phyloP scores from a whole-genome alignment of 1,284 basidiomycete species.

The Ceratobasidium theobromae region DNA sequence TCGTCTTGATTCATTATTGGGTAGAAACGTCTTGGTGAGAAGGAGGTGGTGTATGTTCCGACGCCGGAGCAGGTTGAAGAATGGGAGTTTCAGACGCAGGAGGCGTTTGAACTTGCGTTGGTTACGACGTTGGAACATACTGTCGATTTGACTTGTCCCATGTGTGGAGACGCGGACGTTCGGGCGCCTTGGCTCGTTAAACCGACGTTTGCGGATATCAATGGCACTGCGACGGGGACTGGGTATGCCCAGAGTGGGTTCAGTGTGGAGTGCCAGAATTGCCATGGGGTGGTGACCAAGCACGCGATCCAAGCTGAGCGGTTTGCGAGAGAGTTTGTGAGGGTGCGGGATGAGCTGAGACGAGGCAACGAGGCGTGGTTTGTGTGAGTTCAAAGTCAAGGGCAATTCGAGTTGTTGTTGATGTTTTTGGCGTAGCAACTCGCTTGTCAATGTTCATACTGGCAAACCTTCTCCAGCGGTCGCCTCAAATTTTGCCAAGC shows the following conservation, averaged over 20 bases:
- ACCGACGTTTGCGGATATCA: conserved; percentile 6
- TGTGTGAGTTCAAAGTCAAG: conserved; percentile 12
- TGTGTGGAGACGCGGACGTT: conserved; percentile 17
- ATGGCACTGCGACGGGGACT: background rate
- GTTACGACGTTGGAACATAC: conserved; percentile 8
- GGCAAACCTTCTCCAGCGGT: conserved; percentile 4
- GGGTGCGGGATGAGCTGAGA: conserved; percentile 11
- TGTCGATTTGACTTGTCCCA: conserved; percentile 16
- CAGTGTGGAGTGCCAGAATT: background rate
- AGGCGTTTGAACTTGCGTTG: conserved; percentile 10
- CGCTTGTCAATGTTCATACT: conserved; percentile 15
- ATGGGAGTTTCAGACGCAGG: conserved; percentile 20
- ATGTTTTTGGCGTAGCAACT: background rate
- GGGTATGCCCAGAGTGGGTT: conserved; percentile 26
- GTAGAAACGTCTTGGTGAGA: conserved; percentile 13
- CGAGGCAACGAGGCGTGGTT: conserved; percentile 15
- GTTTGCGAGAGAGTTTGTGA: conserved; percentile 17
- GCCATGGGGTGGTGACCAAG: conserved; percentile 26
- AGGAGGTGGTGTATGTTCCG: conserved; percentile 5
- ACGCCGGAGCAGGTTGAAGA: conserved; percentile 16
- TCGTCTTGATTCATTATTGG: background rate
- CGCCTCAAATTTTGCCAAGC: conserved; percentile 15
- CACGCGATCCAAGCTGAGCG: conserved; percentile 6
- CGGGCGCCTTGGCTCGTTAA: conserved; percentile 10
- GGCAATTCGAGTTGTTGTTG: background rate